These are phyloP conservation scores for Wickerhamomyces hampshirensis DNA, from an alignment of 805 yeast genomes.

Conservation along the genomic window DNA sequence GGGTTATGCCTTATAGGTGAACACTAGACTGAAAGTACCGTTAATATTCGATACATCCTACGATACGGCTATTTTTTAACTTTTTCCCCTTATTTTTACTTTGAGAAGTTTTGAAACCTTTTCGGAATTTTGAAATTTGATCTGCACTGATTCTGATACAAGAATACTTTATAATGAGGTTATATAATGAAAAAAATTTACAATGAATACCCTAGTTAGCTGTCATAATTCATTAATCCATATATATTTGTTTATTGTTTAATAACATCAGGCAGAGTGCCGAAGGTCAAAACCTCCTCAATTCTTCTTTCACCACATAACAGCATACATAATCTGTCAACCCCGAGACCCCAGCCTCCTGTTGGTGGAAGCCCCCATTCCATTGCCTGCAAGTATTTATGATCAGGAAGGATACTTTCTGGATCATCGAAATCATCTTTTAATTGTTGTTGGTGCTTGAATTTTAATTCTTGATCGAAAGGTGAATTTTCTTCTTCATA, in stretches of 20 bases:
- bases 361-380: constrained; percentile 96
- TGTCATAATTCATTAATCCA: constrained; percentile 1
- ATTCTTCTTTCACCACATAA: constrained; percentile 62
- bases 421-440: constrained; percentile 46
- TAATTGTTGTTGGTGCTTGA: constrained; percentile 49
- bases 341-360: constrained; percentile 97
- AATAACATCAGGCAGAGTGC: constrained; percentile 64
- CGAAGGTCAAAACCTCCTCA: constrained; percentile 72
- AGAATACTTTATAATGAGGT: too few species aligned
- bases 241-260: constrained; percentile 38
- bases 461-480: constrained; percentile 57
- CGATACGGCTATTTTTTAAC: too few species aligned
- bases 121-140: too few species aligned
- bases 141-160: too few species aligned
- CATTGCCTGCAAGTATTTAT: constrained; percentile 66
- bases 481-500: constrained; percentile 97
- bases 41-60: too few species aligned
- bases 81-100: too few species aligned
- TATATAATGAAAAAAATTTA: not conserved
- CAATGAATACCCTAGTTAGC: too few species aligned
- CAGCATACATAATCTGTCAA: constrained; percentile 84
- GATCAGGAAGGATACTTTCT: constrained; percentile 70
- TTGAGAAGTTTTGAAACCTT: too few species aligned
- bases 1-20: too few species aligned
- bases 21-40: too few species aligned